Base-by-base conservation (phyloP, 2,329 filamentous ascomycete species). In the Diaporthe velutina region DNA sequence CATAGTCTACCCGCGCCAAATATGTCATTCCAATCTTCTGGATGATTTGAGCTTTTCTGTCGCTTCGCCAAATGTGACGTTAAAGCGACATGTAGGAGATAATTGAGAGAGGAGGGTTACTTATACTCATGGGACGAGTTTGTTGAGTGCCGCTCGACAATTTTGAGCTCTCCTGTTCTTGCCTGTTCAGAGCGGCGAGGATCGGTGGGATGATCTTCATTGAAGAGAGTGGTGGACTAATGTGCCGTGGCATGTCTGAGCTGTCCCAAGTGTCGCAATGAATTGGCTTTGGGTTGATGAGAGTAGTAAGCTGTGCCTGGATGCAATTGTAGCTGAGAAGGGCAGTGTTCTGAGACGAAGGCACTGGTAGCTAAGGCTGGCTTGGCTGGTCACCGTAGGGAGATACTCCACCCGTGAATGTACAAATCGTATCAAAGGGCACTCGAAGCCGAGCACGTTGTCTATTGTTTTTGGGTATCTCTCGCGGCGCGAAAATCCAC, bases 381-480 rank as follows among this genome's bases (percentile, higher is more conserved):
- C 33, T 40, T 52, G 22, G 40, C 12, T 40, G 45, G 48, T 40
- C 64, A 54, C 33, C 54, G 64, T 54, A 54, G 45, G n/a, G 6
- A 28, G 19, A 6, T 52, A 38, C 25, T 25, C 8, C 1, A 68
- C 45, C 28, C 19, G 12, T 12, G 3, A 52, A 38, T 68, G 33
- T 68, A 68, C n/a, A 54, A 68, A 25, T 54, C 15, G 3, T 13
- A 54, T 28, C 4, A 35, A 38, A 38, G 4, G n/a, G 22, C 48
- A 54, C 50, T 19, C 13, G n/a, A 40, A 40, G 33, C 64, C 48
- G 15, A 50, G 22, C 15, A 54, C 8, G 12, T 38, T 38, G 33
- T 52, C 64, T 52, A 67, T 38, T 67, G 30, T 50, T 52, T 15
- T 30, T 52, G 19, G 45, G 45, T 38, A 67, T 52, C 42, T 33